Base-by-base conservation (phyloP, 2,329 filamentous ascomycete species). In the Dichotomopilus funicola region DNA sequence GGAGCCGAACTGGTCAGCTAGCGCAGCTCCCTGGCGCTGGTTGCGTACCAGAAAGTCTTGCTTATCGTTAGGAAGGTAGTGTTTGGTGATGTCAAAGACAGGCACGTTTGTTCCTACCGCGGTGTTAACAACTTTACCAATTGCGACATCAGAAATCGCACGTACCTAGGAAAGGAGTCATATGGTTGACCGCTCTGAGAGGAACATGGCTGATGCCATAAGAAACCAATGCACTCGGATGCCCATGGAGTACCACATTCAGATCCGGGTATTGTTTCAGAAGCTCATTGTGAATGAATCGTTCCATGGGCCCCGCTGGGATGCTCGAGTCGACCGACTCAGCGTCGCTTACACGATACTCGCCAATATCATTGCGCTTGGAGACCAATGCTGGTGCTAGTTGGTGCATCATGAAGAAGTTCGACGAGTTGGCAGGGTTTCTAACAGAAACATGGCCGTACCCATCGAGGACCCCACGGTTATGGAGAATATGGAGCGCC, bases 381-480 rank as follows among this genome's bases (percentile, higher is more conserved):
- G 71, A 71, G 2, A 81, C 71, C 1, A 75, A 67, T 2, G 73
- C 78, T 2, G 78, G 77, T 4, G 78, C 73, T 33, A 74, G 64
- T 55, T 72, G 72, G 34, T 69, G 68, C 11, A 75, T 74, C 70
- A 81, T 75, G 56, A 80, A 70, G 65, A 78, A 80, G 47, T 70
- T 67, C 2, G 71, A 64, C 1, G 72, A 63, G 8, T 78, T 73
- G 38, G 65, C 52, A 0, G 78, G 78, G 54, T 78, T 73, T 5
- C 79, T 72, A 19, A 79, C 69, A 2, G 78, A 80, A 10, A 82
- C 68, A 59, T 82, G 79, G 13, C 79, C 78, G 61, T 77, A 82
- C 0, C 75, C 78, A 55, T 81, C 79, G 38, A 82, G 63, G 6
- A 81, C 70, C 47, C 69, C 69, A 49, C 80, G 69, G 54, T 76